Percentiles rank a stretch among this genome's conserved stretches.
These are phyloP conservation scores for Amniculicola lignicola DNA, from an alignment of 495 filamentous ascomycete genomes.

Conservation along the genomic window DNA sequence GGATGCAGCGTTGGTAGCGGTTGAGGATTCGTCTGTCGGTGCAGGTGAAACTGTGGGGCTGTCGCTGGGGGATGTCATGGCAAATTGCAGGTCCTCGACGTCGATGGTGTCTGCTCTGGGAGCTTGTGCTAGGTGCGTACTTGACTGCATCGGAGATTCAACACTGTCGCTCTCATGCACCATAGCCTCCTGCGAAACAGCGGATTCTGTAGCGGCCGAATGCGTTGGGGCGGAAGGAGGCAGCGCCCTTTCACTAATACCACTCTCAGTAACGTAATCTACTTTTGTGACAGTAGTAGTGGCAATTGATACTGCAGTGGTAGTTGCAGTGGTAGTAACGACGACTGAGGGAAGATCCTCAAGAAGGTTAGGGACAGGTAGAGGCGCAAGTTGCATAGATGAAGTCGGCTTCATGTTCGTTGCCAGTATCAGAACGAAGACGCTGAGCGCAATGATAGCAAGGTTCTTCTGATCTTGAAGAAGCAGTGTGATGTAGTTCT, in stretches of 20 bases:
- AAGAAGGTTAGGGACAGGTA: background rate
- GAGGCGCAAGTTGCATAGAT: background rate
- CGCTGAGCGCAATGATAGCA: slow-evolving; percentile 55
- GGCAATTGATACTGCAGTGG: slow-evolving; percentile 7
- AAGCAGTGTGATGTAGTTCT: slow-evolving; percentile 65
- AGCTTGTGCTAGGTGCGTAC: too few species aligned
- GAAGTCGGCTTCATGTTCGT: slow-evolving; percentile 3
- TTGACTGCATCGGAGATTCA: background rate
- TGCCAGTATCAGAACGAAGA: slow-evolving; percentile 23
- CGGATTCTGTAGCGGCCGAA: background rate
- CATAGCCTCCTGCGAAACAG: background rate
- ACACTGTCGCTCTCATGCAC: background rate
- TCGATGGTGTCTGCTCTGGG: too few species aligned
- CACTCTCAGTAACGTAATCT: background rate
- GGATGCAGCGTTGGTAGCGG: too few species aligned
- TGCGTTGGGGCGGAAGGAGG: background rate
- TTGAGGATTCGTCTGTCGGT: too few species aligned
- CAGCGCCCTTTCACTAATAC: background rate
- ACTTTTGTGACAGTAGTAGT: slow-evolving; percentile 13
- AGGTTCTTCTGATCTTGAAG: slow-evolving; percentile 70
- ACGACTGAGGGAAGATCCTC: slow-evolving; percentile 3
- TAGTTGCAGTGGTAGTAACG: slow-evolving; percentile 22
- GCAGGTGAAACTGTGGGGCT: too few species aligned
- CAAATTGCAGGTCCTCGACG: too few species aligned
- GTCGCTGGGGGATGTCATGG: too few species aligned